Evolutionary conservation across 305 asterid species (phyloP).

Genomic region (Solanum hybrid): DNA sequence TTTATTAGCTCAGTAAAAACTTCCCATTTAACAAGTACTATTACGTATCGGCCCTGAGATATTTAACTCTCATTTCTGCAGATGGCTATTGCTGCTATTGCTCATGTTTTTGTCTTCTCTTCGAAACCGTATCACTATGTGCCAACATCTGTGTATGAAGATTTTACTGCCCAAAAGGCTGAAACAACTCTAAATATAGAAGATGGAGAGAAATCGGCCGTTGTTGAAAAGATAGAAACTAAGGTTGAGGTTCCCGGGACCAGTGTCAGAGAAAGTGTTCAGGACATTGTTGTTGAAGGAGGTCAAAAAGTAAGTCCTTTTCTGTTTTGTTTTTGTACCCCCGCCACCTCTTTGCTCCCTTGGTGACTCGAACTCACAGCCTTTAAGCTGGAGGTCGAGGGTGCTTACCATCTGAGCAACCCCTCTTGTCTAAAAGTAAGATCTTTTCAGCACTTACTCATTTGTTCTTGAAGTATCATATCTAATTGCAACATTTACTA

Average conservation of each 20-base stretch:
- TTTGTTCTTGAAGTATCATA: not conserved
- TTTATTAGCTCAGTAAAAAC: not conserved
- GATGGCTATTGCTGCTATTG: constrained; percentile 92
- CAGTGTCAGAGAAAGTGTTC: constrained; percentile 79
- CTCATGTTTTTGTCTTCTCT: constrained; percentile 79
- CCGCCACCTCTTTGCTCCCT: not conserved
- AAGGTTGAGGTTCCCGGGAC: constrained; percentile 68
- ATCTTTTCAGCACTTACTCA: not conserved
- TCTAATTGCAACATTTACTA: not conserved
- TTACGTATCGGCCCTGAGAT: not conserved
- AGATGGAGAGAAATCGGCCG: constrained; percentile 41
- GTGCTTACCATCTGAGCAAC: too few relatives aligned
- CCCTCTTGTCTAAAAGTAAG: constrained; percentile 28
- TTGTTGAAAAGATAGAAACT: constrained; percentile 54
- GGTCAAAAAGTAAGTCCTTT: constrained; percentile 56
- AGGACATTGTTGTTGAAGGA: constrained; percentile 86
- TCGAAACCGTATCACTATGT: constrained; percentile 60
- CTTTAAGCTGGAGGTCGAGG: not conserved
- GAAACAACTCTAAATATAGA: constrained; percentile 32
- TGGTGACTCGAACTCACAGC: not conserved
- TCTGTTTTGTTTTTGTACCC: not conserved
- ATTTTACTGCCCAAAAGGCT: constrained; percentile 39
- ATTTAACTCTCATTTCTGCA: constrained; percentile 15
- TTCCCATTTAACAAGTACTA: not conserved
- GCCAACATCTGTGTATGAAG: constrained; percentile 27